Evolutionary conservation across 345 rosid genomes (phyloP).

Genomic region (Syzygium aromaticum): DNA sequence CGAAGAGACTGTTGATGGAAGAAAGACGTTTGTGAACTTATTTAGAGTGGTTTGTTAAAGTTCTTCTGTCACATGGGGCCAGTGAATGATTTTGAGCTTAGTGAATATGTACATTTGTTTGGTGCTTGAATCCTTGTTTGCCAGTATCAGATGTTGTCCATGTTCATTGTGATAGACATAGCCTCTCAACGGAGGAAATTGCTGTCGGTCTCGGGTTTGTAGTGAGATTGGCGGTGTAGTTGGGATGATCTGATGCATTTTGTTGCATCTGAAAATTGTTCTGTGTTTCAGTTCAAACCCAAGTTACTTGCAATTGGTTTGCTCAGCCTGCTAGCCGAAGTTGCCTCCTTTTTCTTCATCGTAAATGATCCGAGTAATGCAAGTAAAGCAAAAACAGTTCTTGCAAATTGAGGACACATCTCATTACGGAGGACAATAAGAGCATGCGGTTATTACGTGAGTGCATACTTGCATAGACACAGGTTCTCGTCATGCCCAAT

Average conservation of each 20-base stretch:
- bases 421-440: background rate
- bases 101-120: background rate
- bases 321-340: background rate
- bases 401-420: background rate
- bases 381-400: background rate
- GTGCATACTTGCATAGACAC: background rate
- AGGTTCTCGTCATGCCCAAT: background rate
- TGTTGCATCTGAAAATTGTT: background rate
- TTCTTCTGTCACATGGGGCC: background rate
- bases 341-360: background rate
- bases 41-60: background rate
- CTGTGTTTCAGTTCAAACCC: background rate
- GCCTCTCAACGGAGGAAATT: background rate
- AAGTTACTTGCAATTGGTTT: background rate
- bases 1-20: background rate
- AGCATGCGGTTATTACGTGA: background rate
- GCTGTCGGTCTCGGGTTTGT: background rate
- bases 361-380: background rate
- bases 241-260: background rate
- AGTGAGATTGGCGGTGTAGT: background rate
- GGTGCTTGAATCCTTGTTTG: background rate
- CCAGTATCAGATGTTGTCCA: background rate
- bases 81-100: background rate
- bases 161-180: background rate
- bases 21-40: background rate